These are phyloP conservation scores for Setaria italica DNA, from an alignment of 202 grass and related monocot genomes.

Conservation along the genomic window DNA sequence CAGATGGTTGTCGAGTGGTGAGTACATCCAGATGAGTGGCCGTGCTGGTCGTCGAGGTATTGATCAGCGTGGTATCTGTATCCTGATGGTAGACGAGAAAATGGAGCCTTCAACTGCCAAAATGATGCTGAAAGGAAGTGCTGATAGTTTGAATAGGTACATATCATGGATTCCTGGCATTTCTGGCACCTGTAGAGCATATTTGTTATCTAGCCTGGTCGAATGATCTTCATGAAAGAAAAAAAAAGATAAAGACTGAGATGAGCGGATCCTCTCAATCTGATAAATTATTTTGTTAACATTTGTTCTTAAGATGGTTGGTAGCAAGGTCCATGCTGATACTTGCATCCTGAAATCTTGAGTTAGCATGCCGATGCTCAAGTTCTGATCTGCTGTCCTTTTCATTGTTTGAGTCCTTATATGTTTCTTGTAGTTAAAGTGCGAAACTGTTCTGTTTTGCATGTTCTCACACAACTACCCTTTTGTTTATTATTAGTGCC, in stretches of 20 bases:
- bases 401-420: not conserved
- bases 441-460: not conserved
- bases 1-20: slow-evolving; percentile 94
- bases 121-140: slow-evolving; percentile 92
- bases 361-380: not conserved
- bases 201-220: slow-evolving; percentile 6
- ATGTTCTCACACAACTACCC: slow-evolving; percentile 26
- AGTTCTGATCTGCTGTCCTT: not conserved
- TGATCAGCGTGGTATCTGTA: slow-evolving; percentile 94
- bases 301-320: slow-evolving; percentile 1
- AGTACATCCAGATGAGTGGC: slow-evolving; percentile 99
- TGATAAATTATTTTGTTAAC: slow-evolving; percentile 1
- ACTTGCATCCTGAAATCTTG: slow-evolving; percentile 21
- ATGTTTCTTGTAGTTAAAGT: slow-evolving; percentile 6
- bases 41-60: slow-evolving; percentile 94
- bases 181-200: slow-evolving; percentile 11
- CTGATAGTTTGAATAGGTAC: slow-evolving; percentile 98
- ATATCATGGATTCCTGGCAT: slow-evolving; percentile 29
- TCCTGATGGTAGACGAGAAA: slow-evolving; percentile 98
- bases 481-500: slow-evolving; percentile 67
- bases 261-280: not conserved
- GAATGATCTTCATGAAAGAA: slow-evolving; percentile 17
- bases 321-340: not conserved
- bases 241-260: not conserved
- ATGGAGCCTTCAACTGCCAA: slow-evolving; percentile 97